Conservation (phyloP, 1,284 basidiomycete genomes). For the Trametes hirsuta region DNA sequence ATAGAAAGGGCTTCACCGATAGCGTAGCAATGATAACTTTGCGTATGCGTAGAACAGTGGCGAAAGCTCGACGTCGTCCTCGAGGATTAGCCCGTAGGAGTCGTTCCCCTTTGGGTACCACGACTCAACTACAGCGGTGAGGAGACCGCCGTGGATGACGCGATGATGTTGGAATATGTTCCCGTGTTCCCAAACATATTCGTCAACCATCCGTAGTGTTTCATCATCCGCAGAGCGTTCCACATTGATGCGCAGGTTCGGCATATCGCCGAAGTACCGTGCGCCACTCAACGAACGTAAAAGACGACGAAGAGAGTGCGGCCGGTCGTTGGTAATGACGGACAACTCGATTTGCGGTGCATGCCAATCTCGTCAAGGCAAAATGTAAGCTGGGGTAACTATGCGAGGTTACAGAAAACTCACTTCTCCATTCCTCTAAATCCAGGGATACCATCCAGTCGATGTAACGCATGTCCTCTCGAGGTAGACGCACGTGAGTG, state of each 20-base stretch:
- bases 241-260: conserved; percentile 68
- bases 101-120: conserved; percentile 81
- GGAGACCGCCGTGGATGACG: conserved; percentile 73
- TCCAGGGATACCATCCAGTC: conserved; percentile 70
- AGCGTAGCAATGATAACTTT: conserved; percentile 74
- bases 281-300: conserved; percentile 62
- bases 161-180: conserved; percentile 65
- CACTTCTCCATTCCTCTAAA: conserved; percentile 59
- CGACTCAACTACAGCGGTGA: conserved; percentile 81
- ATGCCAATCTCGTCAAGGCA: conserved; percentile 65
- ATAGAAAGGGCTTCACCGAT: conserved; percentile 52
- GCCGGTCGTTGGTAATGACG: conserved; percentile 78
- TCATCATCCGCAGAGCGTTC: conserved; percentile 72
- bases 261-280: conserved; percentile 68
- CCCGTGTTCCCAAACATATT: conserved; percentile 64
- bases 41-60: conserved; percentile 83
- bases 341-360: conserved; percentile 66
- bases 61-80: conserved; percentile 84
- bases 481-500: conserved; percentile 44
- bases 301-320: conserved; percentile 70
- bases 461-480: conserved; percentile 52
- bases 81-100: conserved; percentile 77
- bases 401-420: conserved; percentile 15
- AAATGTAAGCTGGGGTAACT: background rate
- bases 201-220: conserved; percentile 56